Base-by-base conservation (phyloP, 106 monocot species). In the Dioscorea dumetorum region DNA sequence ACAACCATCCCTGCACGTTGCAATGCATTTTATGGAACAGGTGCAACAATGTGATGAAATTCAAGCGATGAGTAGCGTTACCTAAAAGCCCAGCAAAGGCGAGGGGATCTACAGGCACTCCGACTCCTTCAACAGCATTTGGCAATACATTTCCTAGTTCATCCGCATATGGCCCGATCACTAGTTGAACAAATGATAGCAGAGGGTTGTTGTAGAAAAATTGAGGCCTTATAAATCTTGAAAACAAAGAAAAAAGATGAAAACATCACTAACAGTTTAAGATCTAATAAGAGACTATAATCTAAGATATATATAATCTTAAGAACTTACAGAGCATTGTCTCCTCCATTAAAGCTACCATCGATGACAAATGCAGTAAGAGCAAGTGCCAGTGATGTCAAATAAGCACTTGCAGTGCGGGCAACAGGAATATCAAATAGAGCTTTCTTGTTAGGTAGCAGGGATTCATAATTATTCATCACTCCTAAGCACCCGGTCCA, bases 181-280 rank as follows among this genome's bases (percentile, higher is more conserved):
- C 89, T 19, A 77, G 58, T 79, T 93, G 89, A 67, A 93, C 63
- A 53, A 93, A 93, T 63, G 93, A 90, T 56, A 93, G 74, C 53
- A 93, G 76, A 49, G 93, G 93, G 52, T 93, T 93, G 76, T 93
- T 93, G 63, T 86, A 89, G 83, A 93, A 93, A 75, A 93, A 93
- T 49, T 89, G 85, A 57, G 89, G 93, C 67, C 89, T 76, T 67
- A 93, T 82, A 74, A 83, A 93, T 74, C 93, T 93, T 78, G 68
- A 80, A 74, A 67, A 66, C 32, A 20, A 49, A 41, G 8, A 41
- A 41, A 41, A 41, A 41, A 10, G 41, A 41, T 41, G 0, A 10
- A 10, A 41, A 8, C 6, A 41, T 41, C 41, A 59, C 31, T 20
- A 7, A 60, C 59, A 70, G 50, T 13, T 41, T 23, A 24, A 31